A percentile compares a stretch with the other conserved stretches of the same genome.
phyloP scores from a whole-genome alignment of 495 filamentous ascomycete genomes.

The Neurospora sp. region DNA sequence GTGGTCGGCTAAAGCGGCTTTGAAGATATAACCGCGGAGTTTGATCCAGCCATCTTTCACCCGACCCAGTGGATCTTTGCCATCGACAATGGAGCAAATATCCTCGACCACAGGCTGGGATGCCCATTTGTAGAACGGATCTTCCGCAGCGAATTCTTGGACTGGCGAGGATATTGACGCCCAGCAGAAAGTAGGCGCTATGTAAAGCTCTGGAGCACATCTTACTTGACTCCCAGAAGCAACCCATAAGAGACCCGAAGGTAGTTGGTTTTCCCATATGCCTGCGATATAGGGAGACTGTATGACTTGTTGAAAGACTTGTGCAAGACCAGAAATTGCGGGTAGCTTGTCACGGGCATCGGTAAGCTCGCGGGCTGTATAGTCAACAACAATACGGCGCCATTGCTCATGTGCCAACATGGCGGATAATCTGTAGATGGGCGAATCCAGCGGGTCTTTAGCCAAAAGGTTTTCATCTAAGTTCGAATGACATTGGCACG shows the following conservation, averaged over 20 bases:
- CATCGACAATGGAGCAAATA: neutral
- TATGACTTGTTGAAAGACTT: slow-evolving; percentile 5
- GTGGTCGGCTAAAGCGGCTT: neutral
- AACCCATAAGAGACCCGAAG: neutral
- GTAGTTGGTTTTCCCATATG: slow-evolving; percentile 11
- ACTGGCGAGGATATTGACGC: neutral
- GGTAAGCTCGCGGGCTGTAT: slow-evolving; percentile 12
- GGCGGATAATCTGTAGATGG: neutral
- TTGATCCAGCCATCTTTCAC: neutral
- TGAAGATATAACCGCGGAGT: neutral
- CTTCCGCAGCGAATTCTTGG: neutral
- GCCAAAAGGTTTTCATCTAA: neutral
- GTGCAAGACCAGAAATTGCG: slow-evolving; percentile 23
- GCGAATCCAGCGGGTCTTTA: neutral
- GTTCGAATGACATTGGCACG: neutral
- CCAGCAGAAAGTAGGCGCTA: neutral
- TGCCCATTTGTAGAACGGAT: too few species aligned
- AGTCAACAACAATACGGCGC: slow-evolving; percentile 2
- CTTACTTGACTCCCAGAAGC: neutral
- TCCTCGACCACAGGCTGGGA: neutral
- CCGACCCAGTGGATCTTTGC: neutral
- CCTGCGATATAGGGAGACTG: slow-evolving; percentile 22
- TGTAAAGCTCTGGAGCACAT: neutral
- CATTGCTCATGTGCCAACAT: neutral
- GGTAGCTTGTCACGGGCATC: slow-evolving; percentile 18